Percentiles rank a stretch among this genome's conserved stretches.
Conservation (phyloP, 2,329 filamentous ascomycete genomes). For the Cercospora sesami region DNA sequence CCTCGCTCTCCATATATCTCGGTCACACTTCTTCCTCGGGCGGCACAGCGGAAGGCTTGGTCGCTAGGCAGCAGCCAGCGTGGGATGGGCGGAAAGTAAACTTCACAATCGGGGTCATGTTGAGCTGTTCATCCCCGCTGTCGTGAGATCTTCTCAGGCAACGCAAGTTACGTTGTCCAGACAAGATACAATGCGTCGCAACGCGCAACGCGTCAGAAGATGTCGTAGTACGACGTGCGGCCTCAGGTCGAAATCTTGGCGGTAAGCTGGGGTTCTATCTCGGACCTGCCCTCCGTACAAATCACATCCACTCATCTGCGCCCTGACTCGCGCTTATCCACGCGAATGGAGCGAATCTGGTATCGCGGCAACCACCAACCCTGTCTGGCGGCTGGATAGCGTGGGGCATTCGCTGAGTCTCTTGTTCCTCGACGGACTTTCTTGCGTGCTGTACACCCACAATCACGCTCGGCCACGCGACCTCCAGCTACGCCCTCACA, state of each 20-base stretch:
- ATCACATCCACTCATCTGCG: neutral
- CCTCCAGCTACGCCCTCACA: conserved; percentile 17
- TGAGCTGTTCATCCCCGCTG: neutral
- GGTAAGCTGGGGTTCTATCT: neutral
- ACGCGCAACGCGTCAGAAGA: neutral
- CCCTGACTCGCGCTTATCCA: conserved; percentile 3
- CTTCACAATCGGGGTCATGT: neutral
- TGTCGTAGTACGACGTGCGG: conserved; percentile 8
- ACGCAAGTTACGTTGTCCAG: neutral
- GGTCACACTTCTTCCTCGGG: neutral
- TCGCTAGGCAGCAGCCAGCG: conserved; percentile 1
- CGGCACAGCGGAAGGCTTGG: neutral
- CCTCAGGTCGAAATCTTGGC: conserved; percentile 2
- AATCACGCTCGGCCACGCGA: conserved; percentile 7
- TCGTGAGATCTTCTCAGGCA: neutral
- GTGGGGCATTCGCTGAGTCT: conserved; percentile 17
- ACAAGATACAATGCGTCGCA: neutral
- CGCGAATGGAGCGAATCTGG: conserved; percentile 4
- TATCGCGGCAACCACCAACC: conserved; percentile 17
- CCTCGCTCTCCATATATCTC: too few relatives aligned
- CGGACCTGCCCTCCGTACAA: conserved; percentile 11
- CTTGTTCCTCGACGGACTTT: conserved; percentile 16
- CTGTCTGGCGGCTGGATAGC: conserved; percentile 15
- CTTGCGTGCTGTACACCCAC: conserved; percentile 11
- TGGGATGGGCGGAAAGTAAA: neutral